A percentile compares a stretch with the other conserved stretches of the same genome.
Conservation (phyloP, 192 early-diverging fungal genomes). For the Linderina pennispora region DNA sequence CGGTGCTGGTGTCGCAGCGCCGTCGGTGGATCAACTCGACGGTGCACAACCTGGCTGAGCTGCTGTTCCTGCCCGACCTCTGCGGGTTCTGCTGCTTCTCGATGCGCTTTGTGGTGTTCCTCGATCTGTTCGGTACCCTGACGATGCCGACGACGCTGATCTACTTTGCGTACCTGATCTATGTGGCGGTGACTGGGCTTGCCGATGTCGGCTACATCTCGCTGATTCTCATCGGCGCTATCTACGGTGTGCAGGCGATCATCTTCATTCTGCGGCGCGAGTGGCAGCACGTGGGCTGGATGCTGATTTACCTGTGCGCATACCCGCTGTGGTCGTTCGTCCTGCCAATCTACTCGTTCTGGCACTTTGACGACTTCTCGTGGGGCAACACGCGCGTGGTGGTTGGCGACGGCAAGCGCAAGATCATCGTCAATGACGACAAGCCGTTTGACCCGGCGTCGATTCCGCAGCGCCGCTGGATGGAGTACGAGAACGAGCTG, state of each 20-base stretch:
- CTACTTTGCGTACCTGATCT: constrained; percentile 79
- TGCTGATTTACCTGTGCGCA: constrained; percentile 80
- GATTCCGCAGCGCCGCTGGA: constrained; percentile 85
- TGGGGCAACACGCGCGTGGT: constrained; percentile 96
- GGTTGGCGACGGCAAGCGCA: constrained; percentile 60
- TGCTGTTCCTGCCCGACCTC: constrained; percentile 77
- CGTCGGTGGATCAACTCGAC: constrained; percentile 99
- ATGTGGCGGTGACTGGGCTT: constrained; percentile 54
- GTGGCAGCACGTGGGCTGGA: constrained; percentile 78
- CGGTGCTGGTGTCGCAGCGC: constrained; percentile 86
- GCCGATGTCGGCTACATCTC: constrained; percentile 74
- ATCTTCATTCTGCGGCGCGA: constrained; percentile 75
- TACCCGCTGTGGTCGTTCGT: constrained; percentile 88
- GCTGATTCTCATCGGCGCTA: constrained; percentile 69
- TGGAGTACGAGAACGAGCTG: constrained; percentile 79
- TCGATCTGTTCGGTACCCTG: constrained; percentile 85
- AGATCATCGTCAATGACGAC: constrained; percentile 61
- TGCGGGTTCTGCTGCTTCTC: constrained; percentile 98
- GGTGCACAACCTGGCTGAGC: constrained; percentile 91
- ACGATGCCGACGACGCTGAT: constrained; percentile 76
- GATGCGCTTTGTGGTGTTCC: constrained; percentile 94
- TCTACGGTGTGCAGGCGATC: constrained; percentile 88
- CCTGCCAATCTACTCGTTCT: constrained; percentile 95
- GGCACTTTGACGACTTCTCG: constrained; percentile 98
- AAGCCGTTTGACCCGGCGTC: constrained; percentile 81